phyloP scores from a whole-genome alignment of 129 eudicot species.

The Centrapalus pauciflorus region DNA sequence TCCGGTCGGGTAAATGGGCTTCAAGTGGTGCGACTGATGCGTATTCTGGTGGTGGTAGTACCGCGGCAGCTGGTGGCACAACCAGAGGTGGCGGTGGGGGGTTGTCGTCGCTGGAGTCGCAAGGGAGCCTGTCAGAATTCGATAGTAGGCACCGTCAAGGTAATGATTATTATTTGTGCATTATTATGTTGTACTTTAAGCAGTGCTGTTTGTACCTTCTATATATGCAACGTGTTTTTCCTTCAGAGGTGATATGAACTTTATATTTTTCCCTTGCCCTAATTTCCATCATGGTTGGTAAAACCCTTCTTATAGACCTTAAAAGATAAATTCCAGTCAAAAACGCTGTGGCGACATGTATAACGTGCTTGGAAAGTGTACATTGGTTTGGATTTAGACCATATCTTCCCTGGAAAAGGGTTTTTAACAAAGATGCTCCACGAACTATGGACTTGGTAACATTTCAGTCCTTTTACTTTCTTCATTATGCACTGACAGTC shows the following conservation, averaged over 20 bases:
- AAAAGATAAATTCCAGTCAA: neutral
- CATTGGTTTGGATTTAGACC: neutral
- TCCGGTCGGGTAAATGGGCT: slow-evolving; percentile 26
- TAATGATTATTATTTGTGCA: slow-evolving; percentile 13
- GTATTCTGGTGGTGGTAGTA: neutral
- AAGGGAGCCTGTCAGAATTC: slow-evolving; percentile 47
- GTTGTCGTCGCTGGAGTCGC: slow-evolving; percentile 48
- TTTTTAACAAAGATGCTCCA: neutral
- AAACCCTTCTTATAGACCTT: slow-evolving; percentile 4
- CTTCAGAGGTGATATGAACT: neutral
- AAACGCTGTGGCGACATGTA: neutral
- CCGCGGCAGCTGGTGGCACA: neutral
- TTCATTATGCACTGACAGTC: neutral
- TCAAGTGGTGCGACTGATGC: slow-evolving; percentile 1
- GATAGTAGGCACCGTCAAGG: slow-evolving; percentile 54
- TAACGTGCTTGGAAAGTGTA: neutral
- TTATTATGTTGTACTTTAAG: slow-evolving; percentile 8
- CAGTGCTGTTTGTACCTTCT: slow-evolving; percentile 12
- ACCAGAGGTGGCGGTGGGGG: slow-evolving; percentile 13
- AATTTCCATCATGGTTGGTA: neutral
- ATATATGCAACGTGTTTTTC: slow-evolving; percentile 6
- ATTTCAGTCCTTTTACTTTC: neutral
- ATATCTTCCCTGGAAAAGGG: neutral
- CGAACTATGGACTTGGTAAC: neutral
- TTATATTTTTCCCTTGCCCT: neutral